These are phyloP conservation scores for Gynandropsis gynandra DNA, from an alignment of 345 rosid species.

Conservation along the genomic window DNA sequence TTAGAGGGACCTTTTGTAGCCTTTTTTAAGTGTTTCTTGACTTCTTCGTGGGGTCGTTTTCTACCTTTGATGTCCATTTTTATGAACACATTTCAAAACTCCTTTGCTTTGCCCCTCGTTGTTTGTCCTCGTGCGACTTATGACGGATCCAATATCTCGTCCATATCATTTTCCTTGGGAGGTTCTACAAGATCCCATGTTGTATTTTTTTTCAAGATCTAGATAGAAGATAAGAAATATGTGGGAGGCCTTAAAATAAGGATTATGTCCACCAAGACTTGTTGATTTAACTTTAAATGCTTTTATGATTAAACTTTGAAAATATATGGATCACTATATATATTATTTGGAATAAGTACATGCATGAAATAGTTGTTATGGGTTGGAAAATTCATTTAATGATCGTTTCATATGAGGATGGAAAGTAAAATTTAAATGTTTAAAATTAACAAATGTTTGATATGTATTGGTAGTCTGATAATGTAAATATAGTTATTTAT, in stretches of 20 bases:
- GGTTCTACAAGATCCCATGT: too few relatives aligned
- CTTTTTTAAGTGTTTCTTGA: too few relatives aligned
- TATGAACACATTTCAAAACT: too few relatives aligned
- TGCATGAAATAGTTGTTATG: not conserved
- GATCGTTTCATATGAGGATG: not conserved
- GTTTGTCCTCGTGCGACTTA: too few relatives aligned
- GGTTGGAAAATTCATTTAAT: not conserved
- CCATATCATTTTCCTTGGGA: too few relatives aligned
- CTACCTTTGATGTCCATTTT: too few relatives aligned
- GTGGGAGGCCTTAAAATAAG: not conserved
- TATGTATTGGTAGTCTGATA: slow-evolving; percentile 8
- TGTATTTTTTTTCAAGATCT: too few relatives aligned
- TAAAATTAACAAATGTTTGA: not conserved
- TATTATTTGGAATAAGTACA: not conserved
- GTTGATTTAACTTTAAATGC: not conserved
- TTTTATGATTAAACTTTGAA: slow-evolving; percentile 7
- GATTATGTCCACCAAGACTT: not conserved
- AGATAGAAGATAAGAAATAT: slow-evolving; percentile 9
- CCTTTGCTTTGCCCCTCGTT: too few relatives aligned
- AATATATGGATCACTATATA: slow-evolving; percentile 5
- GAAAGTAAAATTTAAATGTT: not conserved
- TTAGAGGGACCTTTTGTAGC: too few relatives aligned
- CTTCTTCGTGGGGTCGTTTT: too few relatives aligned
- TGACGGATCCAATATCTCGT: too few relatives aligned
- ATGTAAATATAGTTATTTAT: not conserved